Base-by-base conservation (phyloP, 345 rosid species). In the Lepidium africanum region DNA sequence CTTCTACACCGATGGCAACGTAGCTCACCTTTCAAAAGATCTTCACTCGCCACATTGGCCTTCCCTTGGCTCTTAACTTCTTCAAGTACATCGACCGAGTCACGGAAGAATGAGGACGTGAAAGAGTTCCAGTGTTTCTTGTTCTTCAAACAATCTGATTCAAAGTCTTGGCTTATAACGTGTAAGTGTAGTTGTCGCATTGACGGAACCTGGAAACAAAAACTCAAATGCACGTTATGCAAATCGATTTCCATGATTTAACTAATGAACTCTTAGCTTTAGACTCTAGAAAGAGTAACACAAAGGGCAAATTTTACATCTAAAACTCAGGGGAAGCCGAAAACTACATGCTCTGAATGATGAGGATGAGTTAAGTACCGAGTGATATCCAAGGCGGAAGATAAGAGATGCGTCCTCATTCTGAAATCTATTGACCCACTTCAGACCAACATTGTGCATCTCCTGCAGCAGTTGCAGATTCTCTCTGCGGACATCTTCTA, bases 71-170 rank as follows among this genome's bases (percentile, higher is more conserved):
- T 78, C 40, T 58, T 76, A 7, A 91, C 75, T 78, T 89, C 97
- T 73, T 87, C 90, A 13, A 91, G 70, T 40, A 94, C 92, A 61
- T 91, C 97, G 2, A 83, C 83, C 1, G 97, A 91, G 78, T 91
- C 92, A 38, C 84, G 86, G 39, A 88, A 94, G 70, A 94, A 91
- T 0, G 82, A 78, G 9, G 92, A 75, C 37, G 79, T 91, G 80
- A 94, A 91, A 3, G 97, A 82, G 81, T 91, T 90, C 99, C 97
- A 94, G 42, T 91, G 97, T 80, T 87, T 90, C 83, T 91, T 94
- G 77, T 87, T 83, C 85, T 89, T 87, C 63, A 94, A 84, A 59
- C 81, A 71, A 63, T 80, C 80, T 10, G 99, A 91, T 63, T 85
- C 78, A 48, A 94, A 91, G 65, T 94, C 99, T 81, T 94, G 97